phyloP scores from a whole-genome alignment of 805 yeast genomes.

The Myxozyma mucilagina region DNA sequence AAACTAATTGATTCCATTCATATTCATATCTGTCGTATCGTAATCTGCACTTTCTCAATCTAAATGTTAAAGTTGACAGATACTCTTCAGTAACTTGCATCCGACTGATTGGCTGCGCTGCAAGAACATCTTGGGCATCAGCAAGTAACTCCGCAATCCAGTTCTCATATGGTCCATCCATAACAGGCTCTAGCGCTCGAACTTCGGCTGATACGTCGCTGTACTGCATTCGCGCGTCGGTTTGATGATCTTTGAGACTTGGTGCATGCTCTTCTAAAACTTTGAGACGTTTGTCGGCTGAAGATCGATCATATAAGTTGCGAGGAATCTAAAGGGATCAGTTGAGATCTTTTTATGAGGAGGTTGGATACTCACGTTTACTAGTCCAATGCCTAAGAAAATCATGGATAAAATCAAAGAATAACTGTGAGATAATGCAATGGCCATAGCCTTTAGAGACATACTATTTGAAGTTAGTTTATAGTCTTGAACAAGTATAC shows the following conservation, averaged over 20 bases:
- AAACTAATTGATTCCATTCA: constrained; percentile 55
- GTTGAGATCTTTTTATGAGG: not conserved
- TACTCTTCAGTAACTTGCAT: constrained; percentile 43
- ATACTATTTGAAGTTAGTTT: constrained; percentile 25
- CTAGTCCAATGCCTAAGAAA: constrained; percentile 82
- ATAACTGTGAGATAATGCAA: constrained; percentile 76
- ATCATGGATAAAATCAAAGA: constrained; percentile 72
- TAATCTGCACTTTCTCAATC: constrained; percentile 54
- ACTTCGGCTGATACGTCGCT: constrained; percentile 65
- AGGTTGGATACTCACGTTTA: constrained; percentile 41
- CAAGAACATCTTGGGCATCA: constrained; percentile 29
- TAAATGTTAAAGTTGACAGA: constrained; percentile 53
- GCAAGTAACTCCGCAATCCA: constrained; percentile 63
- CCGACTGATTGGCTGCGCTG: constrained; percentile 30
- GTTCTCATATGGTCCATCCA: constrained; percentile 54
- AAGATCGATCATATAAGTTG: constrained; percentile 40
- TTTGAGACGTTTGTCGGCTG: constrained; percentile 43
- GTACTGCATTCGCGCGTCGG: constrained; percentile 62
- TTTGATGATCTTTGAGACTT: constrained; percentile 55
- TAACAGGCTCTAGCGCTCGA: constrained; percentile 50
- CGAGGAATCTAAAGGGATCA: constrained; percentile 51
- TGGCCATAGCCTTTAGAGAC: constrained; percentile 64
- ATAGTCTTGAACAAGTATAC: not conserved
- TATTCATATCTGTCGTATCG: constrained; percentile 56
- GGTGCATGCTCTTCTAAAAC: constrained; percentile 58